A percentile compares a stretch with the other conserved stretches of the same genome.
Conservation (phyloP, 768 basidiomycete genomes). For the Pholiota microspora region DNA sequence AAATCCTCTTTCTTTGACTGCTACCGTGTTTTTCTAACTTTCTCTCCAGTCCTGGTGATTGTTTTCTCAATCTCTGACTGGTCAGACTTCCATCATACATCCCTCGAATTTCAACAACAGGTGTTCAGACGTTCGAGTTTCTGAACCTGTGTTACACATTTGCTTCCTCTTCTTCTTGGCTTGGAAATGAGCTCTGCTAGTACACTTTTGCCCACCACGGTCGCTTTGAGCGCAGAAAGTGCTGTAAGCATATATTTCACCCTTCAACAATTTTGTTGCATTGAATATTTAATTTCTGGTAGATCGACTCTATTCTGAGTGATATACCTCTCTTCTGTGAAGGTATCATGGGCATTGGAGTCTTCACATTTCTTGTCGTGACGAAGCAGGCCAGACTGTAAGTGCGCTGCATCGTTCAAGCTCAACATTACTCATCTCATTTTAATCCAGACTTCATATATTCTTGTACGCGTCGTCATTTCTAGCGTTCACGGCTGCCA, state of each 20-base stretch:
- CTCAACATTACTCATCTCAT: neutral
- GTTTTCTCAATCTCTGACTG: neutral
- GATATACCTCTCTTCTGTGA: slow-evolving; percentile 69
- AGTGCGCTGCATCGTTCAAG: slow-evolving; percentile 26
- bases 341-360: slow-evolving; percentile 62
- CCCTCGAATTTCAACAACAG: neutral
- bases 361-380: slow-evolving; percentile 54
- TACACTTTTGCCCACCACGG: slow-evolving; percentile 17
- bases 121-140: neutral
- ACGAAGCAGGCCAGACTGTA: slow-evolving; percentile 53
- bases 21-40: neutral
- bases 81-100: neutral
- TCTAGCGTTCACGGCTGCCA: slow-evolving; percentile 58
- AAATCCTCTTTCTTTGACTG: neutral
- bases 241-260: slow-evolving; percentile 34
- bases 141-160: neutral
- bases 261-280: neutral
- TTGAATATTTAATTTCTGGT: neutral
- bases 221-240: slow-evolving; percentile 38
- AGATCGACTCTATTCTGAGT: slow-evolving; percentile 57
- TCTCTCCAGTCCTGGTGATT: slow-evolving; percentile 19
- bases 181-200: slow-evolving; percentile 12
- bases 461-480: slow-evolving; percentile 59
- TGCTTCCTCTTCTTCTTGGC: neutral
- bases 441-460: slow-evolving; percentile 34